Evolutionary conservation across 441 rosid genomes (phyloP).

Genomic region (Macaranga tanarius): DNA sequence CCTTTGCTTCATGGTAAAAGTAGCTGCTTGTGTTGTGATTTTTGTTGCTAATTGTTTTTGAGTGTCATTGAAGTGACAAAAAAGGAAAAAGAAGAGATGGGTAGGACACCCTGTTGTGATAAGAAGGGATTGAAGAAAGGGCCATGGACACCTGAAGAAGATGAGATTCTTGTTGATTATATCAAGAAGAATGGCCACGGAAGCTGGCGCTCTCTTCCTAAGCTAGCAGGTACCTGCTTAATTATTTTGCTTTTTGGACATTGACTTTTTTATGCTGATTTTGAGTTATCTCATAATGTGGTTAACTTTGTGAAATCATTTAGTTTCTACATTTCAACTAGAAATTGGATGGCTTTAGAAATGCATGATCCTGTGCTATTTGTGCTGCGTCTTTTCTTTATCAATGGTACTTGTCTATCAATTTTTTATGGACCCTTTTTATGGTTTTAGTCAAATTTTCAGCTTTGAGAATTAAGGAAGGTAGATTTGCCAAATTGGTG

Average conservation of each 20-base stretch:
- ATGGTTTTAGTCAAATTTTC: background rate
- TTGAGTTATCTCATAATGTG: too few relatives aligned
- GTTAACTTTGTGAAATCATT: too few relatives aligned
- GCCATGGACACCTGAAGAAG: slow-evolving; percentile 51
- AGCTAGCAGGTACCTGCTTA: slow-evolving; percentile 46
- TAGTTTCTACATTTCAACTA: too few relatives aligned
- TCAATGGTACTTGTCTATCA: too few relatives aligned
- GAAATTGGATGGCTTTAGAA: too few relatives aligned
- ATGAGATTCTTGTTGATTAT: slow-evolving; percentile 32
- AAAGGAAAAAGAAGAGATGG: slow-evolving; percentile 31
- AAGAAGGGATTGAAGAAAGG: slow-evolving; percentile 42
- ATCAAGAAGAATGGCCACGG: slow-evolving; percentile 47
- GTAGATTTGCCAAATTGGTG: background rate
- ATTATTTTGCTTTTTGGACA: background rate
- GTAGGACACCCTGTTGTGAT: slow-evolving; percentile 42
- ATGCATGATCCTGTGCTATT: too few relatives aligned
- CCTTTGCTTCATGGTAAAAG: background rate
- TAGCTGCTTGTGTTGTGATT: background rate
- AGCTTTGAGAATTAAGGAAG: background rate
- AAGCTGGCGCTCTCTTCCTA: slow-evolving; percentile 48
- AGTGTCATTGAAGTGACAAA: background rate
- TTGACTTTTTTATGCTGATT: too few relatives aligned
- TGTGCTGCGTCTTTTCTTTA: too few relatives aligned
- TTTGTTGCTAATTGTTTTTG: background rate
- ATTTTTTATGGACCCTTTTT: too few relatives aligned